Base-by-base conservation (phyloP, 352 stramenopile species). In the Globisporangium nodosum region DNA sequence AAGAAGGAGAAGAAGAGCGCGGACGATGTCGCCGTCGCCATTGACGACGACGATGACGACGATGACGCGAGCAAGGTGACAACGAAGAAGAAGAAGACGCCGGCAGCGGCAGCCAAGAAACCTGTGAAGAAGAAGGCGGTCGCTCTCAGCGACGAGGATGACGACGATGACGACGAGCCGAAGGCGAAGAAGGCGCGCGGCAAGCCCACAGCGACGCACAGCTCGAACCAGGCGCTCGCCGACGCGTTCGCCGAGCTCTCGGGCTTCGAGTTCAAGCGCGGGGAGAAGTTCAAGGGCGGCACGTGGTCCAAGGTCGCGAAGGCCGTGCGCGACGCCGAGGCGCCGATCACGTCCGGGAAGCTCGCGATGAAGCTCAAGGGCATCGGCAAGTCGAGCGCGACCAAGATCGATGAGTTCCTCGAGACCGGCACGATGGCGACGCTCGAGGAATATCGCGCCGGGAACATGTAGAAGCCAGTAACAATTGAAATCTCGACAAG, bases 261-360 rank as follows among this genome's bases (percentile, higher is more conserved):
- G n/a, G 78, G 79, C 21, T 93, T 93, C 52, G 82, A 96, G 50
- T 96, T 94, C 65, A 94, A 96, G 76, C 80, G 83, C 30, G 84
- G 84, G 3, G 86, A 96, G 49, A 80, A 74, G 52, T 94, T 96
- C 68, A 93, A 92, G 63, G 86, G 84, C 54, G 82, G 78, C 46
- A 92, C 86, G 0, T 96, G 84, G 81, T 92, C 85, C 42, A 96
- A 96, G 62, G 86, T 94, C 15, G 82, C 84, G 47, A 92, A 92
- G 60, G 82, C 86, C 5, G 88, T 96, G 49, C 81, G 81, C 24
- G 82, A 93, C 33, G 65, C 69, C 49, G 81, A 90, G 42, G 65
- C 73, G 3, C 64, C 69, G 27, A 85, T 96, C 70, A 73, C 60
- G 20, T 76, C 69, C 18, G 86, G 86, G 49, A 96, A 96, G 59